phyloP scores from a whole-genome alignment of 192 early-diverging fungal genomes.

The Rhizoclosmatium sp. region DNA sequence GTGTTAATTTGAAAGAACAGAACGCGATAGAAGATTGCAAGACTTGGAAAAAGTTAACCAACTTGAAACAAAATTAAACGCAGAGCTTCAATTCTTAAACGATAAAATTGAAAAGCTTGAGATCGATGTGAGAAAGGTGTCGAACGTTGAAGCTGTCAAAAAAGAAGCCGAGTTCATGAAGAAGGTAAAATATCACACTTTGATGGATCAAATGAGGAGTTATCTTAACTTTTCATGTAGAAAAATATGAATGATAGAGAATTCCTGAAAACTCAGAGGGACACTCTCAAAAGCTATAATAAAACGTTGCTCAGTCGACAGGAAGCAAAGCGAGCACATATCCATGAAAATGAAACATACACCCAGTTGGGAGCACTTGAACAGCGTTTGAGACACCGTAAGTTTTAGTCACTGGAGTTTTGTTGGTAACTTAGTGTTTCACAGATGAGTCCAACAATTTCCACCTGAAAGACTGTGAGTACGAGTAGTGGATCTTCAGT shows the following conservation, averaged over 20 bases:
- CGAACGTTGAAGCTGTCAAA: slow-evolving; percentile 56
- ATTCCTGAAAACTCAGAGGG: slow-evolving; percentile 44
- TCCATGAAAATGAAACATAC: slow-evolving; percentile 67
- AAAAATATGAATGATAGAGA: slow-evolving; percentile 51
- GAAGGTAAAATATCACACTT: slow-evolving; percentile 27
- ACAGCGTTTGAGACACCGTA: slow-evolving; percentile 54
- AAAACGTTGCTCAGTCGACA: slow-evolving; percentile 44
- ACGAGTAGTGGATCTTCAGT: neutral
- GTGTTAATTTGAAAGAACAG: slow-evolving; percentile 26
- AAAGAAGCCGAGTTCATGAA: slow-evolving; percentile 48
- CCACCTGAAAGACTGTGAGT: slow-evolving; percentile 64
- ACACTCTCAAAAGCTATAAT: slow-evolving; percentile 45
- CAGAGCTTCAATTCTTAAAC: slow-evolving; percentile 55
- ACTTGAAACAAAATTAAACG: slow-evolving; percentile 61
- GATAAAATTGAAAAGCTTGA: slow-evolving; percentile 47
- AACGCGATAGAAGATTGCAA: slow-evolving; percentile 57
- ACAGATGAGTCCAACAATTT: slow-evolving; percentile 58
- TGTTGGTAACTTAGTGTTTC: neutral
- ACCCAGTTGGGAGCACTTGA: slow-evolving; percentile 60
- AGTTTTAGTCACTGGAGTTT: neutral
- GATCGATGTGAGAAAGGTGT: slow-evolving; percentile 46
- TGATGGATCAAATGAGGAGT: neutral
- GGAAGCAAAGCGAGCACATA: slow-evolving; percentile 56
- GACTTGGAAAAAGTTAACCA: slow-evolving; percentile 68
- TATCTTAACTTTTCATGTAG: slow-evolving; percentile 28